A percentile compares a stretch with the other conserved stretches of the same genome.
Conservation (phyloP, 352 stramenopile genomes). For the Globisporangium viniferum region DNA sequence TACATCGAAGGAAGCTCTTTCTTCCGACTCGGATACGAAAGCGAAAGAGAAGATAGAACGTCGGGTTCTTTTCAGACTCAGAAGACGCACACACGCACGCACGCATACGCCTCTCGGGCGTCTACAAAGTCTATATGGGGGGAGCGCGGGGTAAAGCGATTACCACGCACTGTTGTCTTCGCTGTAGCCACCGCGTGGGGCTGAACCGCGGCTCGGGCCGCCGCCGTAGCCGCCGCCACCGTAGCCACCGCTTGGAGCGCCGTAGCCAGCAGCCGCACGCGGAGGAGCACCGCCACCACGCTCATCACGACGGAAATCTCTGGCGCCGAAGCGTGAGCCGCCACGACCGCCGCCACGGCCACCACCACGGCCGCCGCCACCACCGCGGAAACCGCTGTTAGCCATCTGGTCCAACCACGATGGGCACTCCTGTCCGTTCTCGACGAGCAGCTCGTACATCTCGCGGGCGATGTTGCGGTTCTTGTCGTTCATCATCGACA, state of each 20-base stretch:
- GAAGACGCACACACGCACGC: conserved; percentile 20
- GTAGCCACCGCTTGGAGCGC: conserved; percentile 30
- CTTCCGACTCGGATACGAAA: conserved; percentile 60
- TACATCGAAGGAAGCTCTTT: conserved; percentile 77
- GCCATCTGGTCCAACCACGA: conserved; percentile 94
- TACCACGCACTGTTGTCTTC: conserved; percentile 90
- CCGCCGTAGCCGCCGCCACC: conserved; percentile 23
- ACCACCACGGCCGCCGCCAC: conserved; percentile 49
- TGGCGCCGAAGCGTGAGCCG: conserved; percentile 77
- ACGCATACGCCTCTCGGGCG: conserved; percentile 16
- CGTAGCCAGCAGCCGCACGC: conserved; percentile 17
- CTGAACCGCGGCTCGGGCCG: conserved; percentile 32
- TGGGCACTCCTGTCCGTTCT: conserved; percentile 95
- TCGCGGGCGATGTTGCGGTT: conserved; percentile 97
- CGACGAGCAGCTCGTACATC: conserved; percentile 95
- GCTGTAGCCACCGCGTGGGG: conserved; percentile 41
- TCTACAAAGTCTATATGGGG: conserved; percentile 31
- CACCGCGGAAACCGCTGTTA: conserved; percentile 69
- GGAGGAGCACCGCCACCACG: conserved; percentile 30
- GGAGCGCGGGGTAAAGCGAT: conserved; percentile 21
- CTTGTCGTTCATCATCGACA: conserved; percentile 99
- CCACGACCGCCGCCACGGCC: conserved; percentile 53
- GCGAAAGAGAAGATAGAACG: conserved; percentile 21
- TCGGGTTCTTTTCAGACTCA: conserved; percentile 25
- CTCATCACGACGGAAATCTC: conserved; percentile 84